Evolutionary conservation across 441 rosid species (phyloP).

Genomic region (Mallotus japonicus): DNA sequence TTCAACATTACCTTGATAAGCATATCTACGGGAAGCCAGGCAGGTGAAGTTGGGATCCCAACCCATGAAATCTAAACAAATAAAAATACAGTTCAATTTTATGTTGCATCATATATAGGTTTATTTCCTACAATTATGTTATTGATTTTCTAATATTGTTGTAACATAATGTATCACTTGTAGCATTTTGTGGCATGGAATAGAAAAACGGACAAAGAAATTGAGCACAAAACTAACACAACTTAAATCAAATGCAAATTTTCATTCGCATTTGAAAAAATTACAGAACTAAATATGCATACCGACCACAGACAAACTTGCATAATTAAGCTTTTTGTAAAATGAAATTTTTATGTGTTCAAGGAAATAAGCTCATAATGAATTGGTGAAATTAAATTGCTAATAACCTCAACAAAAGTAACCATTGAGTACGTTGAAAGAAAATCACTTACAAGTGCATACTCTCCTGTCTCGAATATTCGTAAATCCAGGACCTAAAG

Average conservation of each 20-base stretch:
- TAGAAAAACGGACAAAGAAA: no score
- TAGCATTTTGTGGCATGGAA: no score
- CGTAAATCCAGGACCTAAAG: slow-evolving; percentile 69
- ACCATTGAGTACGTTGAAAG: neutral
- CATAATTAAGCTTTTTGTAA: no score
- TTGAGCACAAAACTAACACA: no score
- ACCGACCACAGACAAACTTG: no score
- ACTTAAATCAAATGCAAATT: no score
- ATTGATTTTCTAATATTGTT: no score
- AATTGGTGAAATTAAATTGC: neutral
- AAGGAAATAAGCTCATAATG: neutral
- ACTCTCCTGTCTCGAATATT: slow-evolving; percentile 84
- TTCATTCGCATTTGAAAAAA: no score
- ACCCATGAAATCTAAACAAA: slow-evolving; percentile 82
- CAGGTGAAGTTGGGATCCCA: slow-evolving; percentile 91
- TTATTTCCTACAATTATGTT: neutral
- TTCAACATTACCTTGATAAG: slow-evolving; percentile 61
- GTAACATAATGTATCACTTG: neutral
- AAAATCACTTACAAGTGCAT: slow-evolving; percentile 71
- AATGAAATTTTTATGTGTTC: no score
- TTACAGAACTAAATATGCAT: no score
- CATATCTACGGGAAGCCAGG: slow-evolving; percentile 94
- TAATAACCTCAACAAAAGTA: neutral
- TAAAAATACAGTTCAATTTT: neutral
- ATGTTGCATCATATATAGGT: neutral